Conservation (phyloP, 2,329 filamentous ascomycete species). For the Pseudogymnoascus sp. region DNA sequence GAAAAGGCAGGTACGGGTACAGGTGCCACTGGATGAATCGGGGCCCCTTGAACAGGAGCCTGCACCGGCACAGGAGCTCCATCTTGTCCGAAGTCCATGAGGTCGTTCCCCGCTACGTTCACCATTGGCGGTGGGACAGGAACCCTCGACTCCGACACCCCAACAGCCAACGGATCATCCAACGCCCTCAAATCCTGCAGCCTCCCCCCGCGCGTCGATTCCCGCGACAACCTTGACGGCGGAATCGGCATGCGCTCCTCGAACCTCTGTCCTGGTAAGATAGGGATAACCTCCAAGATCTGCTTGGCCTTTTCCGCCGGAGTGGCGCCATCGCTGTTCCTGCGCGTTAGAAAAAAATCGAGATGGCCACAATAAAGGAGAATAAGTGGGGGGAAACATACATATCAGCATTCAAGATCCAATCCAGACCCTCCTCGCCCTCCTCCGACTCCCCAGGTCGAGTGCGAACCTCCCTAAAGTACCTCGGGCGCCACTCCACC, state of each 20-base stretch:
- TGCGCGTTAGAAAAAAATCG: neutral
- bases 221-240: neutral
- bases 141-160: neutral
- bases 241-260: slow-evolving; percentile 51
- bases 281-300: slow-evolving; percentile 78
- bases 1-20: neutral
- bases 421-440: slow-evolving; percentile 85
- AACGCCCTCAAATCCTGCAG: slow-evolving; percentile 16
- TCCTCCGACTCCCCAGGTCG: slow-evolving; percentile 67
- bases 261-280: slow-evolving; percentile 68
- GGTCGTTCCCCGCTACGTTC: slow-evolving; percentile 30
- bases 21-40: neutral
- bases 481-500: slow-evolving; percentile 77
- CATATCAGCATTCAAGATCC: slow-evolving; percentile 87
- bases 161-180: neutral
- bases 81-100: slow-evolving; percentile 53
- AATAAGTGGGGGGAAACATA: slow-evolving; percentile 37
- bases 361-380: neutral
- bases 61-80: slow-evolving; percentile 22
- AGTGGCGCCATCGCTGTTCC: slow-evolving; percentile 52
- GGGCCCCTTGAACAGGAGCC: neutral
- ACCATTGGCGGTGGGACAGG: neutral
- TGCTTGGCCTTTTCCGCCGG: slow-evolving; percentile 70
- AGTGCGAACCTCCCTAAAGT: slow-evolving; percentile 71
- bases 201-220: slow-evolving; percentile 17